phyloP scores from a whole-genome alignment of 352 stramenopile species.

The Saprolegnia parasitica region DNA sequence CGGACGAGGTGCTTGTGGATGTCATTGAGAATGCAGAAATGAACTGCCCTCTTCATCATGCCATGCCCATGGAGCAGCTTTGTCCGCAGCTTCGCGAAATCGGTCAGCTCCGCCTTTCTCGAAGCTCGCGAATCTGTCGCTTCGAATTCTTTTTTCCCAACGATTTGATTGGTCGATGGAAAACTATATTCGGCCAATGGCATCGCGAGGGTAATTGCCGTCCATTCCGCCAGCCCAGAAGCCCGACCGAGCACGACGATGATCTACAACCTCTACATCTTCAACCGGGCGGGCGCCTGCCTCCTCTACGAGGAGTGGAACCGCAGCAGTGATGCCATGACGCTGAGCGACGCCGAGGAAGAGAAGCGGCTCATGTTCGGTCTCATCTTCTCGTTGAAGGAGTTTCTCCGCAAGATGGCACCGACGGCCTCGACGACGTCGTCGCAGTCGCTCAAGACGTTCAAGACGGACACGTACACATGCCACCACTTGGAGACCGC shows the following conservation, averaged over 20 bases:
- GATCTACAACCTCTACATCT: slow-evolving; percentile 93
- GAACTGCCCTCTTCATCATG: not conserved
- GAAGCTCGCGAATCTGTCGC: not conserved
- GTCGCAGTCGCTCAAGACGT: slow-evolving; percentile 33
- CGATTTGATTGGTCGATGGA: not conserved
- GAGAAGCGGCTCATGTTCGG: slow-evolving; percentile 90
- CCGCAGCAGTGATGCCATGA: slow-evolving; percentile 52
- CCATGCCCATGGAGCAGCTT: not conserved
- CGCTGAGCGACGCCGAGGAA: slow-evolving; percentile 78
- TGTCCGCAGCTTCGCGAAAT: not conserved
- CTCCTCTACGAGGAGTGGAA: slow-evolving; percentile 91
- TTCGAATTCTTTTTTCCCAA: not conserved
- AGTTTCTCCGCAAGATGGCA: slow-evolving; percentile 78
- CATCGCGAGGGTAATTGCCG: not conserved
- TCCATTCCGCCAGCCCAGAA: not conserved
- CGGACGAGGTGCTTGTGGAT: not conserved
- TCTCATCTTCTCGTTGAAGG: slow-evolving; percentile 89
- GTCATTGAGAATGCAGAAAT: slow-evolving; percentile 9
- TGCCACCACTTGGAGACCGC: slow-evolving; percentile 90
- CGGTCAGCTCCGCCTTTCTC: not conserved
- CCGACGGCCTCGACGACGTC: slow-evolving; percentile 34
- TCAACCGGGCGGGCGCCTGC: slow-evolving; percentile 83
- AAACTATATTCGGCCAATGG: not conserved
- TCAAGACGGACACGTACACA: slow-evolving; percentile 86
- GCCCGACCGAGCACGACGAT: slow-evolving; percentile 32